These are phyloP conservation scores for Simmondsia chinensis DNA, from an alignment of 148 eudicot genomes.

Conservation along the genomic window DNA sequence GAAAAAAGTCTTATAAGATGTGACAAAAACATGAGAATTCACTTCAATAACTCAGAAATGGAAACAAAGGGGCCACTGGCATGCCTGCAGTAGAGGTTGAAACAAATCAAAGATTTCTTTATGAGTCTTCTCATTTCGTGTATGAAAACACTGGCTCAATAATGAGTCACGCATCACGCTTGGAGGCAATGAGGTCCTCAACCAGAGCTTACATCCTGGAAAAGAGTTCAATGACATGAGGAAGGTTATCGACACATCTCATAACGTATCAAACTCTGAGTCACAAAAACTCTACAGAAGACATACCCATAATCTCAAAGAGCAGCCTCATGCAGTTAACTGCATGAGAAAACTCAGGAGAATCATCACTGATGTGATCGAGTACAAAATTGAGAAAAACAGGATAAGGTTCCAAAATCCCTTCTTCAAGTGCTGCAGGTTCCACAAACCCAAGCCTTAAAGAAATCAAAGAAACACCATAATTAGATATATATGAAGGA, in stretches of 20 bases:
- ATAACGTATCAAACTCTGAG: not conserved
- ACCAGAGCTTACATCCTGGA: constrained; percentile 90
- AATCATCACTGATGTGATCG: constrained; percentile 95
- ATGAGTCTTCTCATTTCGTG: constrained; percentile 86
- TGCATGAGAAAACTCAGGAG: constrained; percentile 89
- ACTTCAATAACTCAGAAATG: constrained; percentile 2
- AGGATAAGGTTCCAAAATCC: constrained; percentile 89
- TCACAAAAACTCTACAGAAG: constrained; percentile 1
- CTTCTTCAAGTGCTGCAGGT: constrained; percentile 95
- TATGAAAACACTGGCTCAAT: constrained; percentile 95
- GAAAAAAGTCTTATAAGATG: constrained; percentile 7
- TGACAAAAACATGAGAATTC: not conserved
- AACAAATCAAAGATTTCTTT: constrained; percentile 97
- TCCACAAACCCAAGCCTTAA: constrained; percentile 91
- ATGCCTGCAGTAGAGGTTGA: constrained; percentile 80
- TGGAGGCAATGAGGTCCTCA: constrained; percentile 87
- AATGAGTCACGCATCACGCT: constrained; percentile 89
- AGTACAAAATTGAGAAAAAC: constrained; percentile 81
- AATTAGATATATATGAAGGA: constrained; percentile 11
- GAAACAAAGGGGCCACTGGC: constrained; percentile 13
- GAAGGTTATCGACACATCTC: too few relatives aligned
- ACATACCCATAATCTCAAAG: constrained; percentile 81
- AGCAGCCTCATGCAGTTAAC: constrained; percentile 89
- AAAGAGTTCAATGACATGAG: too few relatives aligned
- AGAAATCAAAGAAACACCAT: constrained; percentile 10